These are phyloP conservation scores for Platanthera zijinensis DNA, from an alignment of 106 monocot genomes.

Conservation along the genomic window DNA sequence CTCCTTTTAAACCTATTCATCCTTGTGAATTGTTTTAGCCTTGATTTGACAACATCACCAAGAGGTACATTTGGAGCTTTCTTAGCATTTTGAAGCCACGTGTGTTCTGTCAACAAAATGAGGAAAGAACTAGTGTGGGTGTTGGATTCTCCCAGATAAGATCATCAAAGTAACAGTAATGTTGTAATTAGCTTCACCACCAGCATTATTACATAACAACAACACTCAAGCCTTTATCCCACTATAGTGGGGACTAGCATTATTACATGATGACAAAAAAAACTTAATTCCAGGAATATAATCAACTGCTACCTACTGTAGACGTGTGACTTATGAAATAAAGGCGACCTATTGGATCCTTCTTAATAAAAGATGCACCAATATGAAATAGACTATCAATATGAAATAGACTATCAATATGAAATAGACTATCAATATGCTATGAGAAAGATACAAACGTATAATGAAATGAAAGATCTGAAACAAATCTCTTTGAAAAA, in stretches of 20 bases:
- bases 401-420: too few relatives aligned
- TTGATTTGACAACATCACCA: constrained; percentile 96
- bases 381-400: neutral
- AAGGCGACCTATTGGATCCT: neutral
- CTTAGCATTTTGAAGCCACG: constrained; percentile 98
- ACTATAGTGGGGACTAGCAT: neutral
- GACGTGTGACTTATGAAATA: neutral
- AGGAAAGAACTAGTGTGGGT: neutral
- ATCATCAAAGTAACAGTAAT: too few relatives aligned
- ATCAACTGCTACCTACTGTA: neutral
- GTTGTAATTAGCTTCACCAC: neutral
- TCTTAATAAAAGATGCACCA: neutral
- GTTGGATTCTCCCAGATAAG: neutral
- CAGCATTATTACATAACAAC: neutral
- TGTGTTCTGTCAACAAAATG: constrained; percentile 48
- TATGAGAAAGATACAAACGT: neutral
- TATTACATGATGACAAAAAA: neutral
- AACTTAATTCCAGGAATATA: neutral
- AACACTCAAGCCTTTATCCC: neutral
- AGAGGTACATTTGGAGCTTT: constrained; percentile 96
- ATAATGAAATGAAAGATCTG: neutral
- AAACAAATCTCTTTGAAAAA: neutral
- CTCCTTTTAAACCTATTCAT: constrained; percentile 99
- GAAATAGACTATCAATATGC: neutral
- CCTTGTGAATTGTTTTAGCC: constrained; percentile 93